These are phyloP conservation scores for Tolypocladium inflatum DNA, from an alignment of 2,329 filamentous ascomycete species.

Conservation along the genomic window DNA sequence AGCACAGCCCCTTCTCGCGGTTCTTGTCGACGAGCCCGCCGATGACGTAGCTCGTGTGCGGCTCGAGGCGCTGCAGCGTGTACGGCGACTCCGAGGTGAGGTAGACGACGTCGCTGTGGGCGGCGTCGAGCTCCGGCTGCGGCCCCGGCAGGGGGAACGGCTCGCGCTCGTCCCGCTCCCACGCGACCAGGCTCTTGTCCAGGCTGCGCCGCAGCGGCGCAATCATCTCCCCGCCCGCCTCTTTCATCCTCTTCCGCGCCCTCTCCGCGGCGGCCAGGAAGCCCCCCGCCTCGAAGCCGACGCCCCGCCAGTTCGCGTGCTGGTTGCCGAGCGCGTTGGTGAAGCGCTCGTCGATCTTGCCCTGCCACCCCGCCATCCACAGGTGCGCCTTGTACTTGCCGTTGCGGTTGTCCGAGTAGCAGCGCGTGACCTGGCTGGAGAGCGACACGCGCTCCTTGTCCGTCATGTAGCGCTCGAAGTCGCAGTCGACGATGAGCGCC, in stretches of 20 bases:
- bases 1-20: constrained; percentile 88
- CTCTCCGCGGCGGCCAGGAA: constrained; percentile 60
- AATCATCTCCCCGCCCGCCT: constrained; percentile 44
- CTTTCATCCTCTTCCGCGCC: constrained; percentile 57
- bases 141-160: constrained; percentile 23
- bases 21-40: constrained; percentile 95
- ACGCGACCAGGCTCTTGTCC: constrained; percentile 14
- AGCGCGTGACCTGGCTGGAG: constrained; percentile 72
- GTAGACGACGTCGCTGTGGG: constrained; percentile 58
- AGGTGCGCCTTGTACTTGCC: constrained; percentile 61
- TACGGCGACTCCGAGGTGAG: constrained; percentile 86
- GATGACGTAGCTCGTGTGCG: constrained; percentile 85
- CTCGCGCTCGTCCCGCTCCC: constrained; percentile 20
- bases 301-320: constrained; percentile 70
- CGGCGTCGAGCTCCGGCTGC: constrained; percentile 19
- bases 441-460: constrained; percentile 80
- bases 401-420: constrained; percentile 78
- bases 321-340: constrained; percentile 63
- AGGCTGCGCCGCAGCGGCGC: constrained; percentile 42
- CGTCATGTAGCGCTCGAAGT: constrained; percentile 83
- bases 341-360: constrained; percentile 67
- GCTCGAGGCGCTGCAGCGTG: constrained; percentile 72
- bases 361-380: constrained; percentile 68
- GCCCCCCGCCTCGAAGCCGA: constrained; percentile 63
- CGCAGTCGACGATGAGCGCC: constrained; percentile 79